Percentiles rank a stretch among this genome's conserved stretches.
Evolutionary conservation across 2,329 filamentous ascomycete genomes (phyloP).

Genomic region (Hymenoscyphus fraxineus): DNA sequence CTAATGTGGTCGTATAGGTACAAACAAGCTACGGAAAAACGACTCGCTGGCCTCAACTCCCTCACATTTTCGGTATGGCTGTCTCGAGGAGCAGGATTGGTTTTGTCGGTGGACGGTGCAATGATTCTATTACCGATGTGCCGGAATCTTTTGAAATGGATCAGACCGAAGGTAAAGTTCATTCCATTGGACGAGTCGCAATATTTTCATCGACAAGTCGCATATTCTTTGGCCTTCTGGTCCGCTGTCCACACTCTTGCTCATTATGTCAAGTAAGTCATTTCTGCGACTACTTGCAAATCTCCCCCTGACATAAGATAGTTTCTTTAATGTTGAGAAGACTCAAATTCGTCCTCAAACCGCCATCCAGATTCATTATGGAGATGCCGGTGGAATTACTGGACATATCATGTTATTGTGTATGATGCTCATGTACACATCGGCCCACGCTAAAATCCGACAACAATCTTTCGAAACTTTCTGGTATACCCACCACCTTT

Average conservation of each 20-base stretch:
- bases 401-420: slow-evolving; percentile 98
- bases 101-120: slow-evolving; percentile 77
- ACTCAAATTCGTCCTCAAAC: slow-evolving; percentile 74
- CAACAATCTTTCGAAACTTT: slow-evolving; percentile 98
- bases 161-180: slow-evolving; percentile 84
- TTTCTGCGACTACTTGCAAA: not conserved
- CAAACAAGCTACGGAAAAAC: slow-evolving; percentile 66
- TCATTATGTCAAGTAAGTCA: slow-evolving; percentile 87
- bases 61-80: slow-evolving; percentile 92
- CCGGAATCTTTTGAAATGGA: slow-evolving; percentile 77
- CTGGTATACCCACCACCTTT: slow-evolving; percentile 99
- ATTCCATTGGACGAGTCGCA: slow-evolving; percentile 92
- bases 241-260: slow-evolving; percentile 69
- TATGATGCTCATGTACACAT: slow-evolving; percentile 98
- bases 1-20: slow-evolving; percentile 52
- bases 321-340: slow-evolving; percentile 92
- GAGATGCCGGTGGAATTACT: slow-evolving; percentile 83
- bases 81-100: slow-evolving; percentile 86
- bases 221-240: slow-evolving; percentile 84
- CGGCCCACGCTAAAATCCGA: slow-evolving; percentile 85
- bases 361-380: slow-evolving; percentile 89
- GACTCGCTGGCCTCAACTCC: slow-evolving; percentile 73
- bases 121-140: slow-evolving; percentile 94
- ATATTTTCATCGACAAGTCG: slow-evolving; percentile 95
- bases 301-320: slow-evolving; percentile 35